Evolutionary conservation across 495 filamentous ascomycete species (phyloP), one percentile per base, ranked within the genome.

Genomic region (Hyphodiscus hymeniophilus): DNA sequence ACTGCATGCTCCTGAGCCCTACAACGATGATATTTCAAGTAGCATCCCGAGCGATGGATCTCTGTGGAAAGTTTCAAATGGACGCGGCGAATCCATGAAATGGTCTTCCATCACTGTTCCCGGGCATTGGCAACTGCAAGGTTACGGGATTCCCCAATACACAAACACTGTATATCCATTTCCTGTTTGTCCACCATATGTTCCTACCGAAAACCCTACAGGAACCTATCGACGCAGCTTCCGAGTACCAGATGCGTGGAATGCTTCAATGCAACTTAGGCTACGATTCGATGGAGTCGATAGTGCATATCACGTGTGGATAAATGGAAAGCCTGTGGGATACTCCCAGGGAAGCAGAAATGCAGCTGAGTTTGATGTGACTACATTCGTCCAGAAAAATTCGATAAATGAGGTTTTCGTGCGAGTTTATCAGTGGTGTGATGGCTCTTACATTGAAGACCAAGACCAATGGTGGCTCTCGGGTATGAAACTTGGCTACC

Each of bases 281-380:
- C 62, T 86, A 18, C 68, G 81, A 17, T 86, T 86, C 43, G 82
- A 86, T 39, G 82, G 81, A 6, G 82, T 85, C 3, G 82, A 84
- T 54, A 74, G 79, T 45, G 79, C 81, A 7, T 86, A 83, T 56
- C 75, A 80, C 48, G 58, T 84, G 13, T 83, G 73, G 71, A 57
- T 86, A 26, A 86, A 85, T 53, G 77, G 76, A 0, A 61, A 66
- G 11, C 60, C 75, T 42, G 73, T 84, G 12, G 81, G 81, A 22
- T 86, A 86, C 56, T 78, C 75, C 21, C 81, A 86, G 48, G 82
- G 82, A 0, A 75, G 74, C 36, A 67, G 81, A 31, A 86, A 85
- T 52, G 72, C 82, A 3, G 73, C 75, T 20, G 82, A 86, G 45
- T 86, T 84, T 51, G 80, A 86, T 51, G 64, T 86, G 13, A 75